Evolutionary conservation across 2,329 filamentous ascomycete genomes (phyloP), one percentile per base, ranked within the genome.

Genomic region (Xylariaceae sp.): DNA sequence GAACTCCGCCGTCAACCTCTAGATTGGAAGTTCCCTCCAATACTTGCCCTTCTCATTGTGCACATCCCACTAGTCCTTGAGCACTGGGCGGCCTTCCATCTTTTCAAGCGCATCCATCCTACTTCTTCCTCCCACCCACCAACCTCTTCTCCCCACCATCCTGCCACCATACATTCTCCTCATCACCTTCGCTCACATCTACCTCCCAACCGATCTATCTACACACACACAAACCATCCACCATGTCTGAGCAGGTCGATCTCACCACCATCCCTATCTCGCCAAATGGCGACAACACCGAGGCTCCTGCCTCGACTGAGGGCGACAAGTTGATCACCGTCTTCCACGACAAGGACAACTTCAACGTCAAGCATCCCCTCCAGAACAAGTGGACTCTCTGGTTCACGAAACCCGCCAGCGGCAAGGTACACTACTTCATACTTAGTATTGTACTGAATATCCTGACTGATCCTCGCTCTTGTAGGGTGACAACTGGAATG

Each of bases 341-440:
- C 59, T 98, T 98, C 75, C 91, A 98, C 67, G 90, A 97, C 73
- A 86, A 93, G 60, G 87, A 96, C 57, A 96, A 98, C 78, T 98
- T 98, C 81, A 98, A 95, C 62, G 93, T 98, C 70, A 98, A 97
- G 80, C 93, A 98, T 69, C 92, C 91, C 56, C 80, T 98, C 50
- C 91, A 95, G 80, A 87, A 96, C 77, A 86, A 88, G 67, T 98
- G 93, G 93, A 97, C 93, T 48, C 77, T 98, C 45, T 98, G 94
- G 94, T 98, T 97, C 77, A 97, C 92, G 63, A 97, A 97, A 80
- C 92, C 93, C 43, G 87, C 92, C 35, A 94, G 85, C 67, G 91
- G 90, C 74, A 96, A 94, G 85, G 90, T 93, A 70, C 49, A 74
- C n/a, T n/a, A n/a, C n/a, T n/a, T n/a, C n/a, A n/a, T n/a, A n/a